Conservation (phyloP, 495 filamentous ascomycete species). For the Talaromyces adpressus region DNA sequence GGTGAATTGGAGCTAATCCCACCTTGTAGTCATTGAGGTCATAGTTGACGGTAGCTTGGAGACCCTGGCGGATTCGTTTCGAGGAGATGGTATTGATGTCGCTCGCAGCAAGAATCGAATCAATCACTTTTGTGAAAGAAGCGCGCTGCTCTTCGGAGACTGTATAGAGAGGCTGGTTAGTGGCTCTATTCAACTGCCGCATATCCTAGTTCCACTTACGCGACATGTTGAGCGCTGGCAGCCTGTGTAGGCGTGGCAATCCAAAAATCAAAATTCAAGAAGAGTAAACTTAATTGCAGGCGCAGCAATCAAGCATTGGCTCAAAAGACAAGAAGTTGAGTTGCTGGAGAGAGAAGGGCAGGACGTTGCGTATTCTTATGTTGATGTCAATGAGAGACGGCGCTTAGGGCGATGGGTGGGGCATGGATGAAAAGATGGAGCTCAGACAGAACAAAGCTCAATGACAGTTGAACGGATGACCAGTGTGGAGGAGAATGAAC, state of each 20-base stretch:
- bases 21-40: constrained; percentile 88
- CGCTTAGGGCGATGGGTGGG: constrained; percentile 8
- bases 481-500: neutral
- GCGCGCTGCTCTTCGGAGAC: constrained; percentile 60
- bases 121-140: constrained; percentile 78
- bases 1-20: constrained; percentile 13
- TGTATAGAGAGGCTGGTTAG: constrained; percentile 38
- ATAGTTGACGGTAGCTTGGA: constrained; percentile 68
- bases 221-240: constrained; percentile 5
- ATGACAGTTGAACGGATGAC: neutral
- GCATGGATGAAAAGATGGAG: constrained; percentile 5
- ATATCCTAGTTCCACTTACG: constrained; percentile 1
- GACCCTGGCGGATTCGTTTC: constrained; percentile 82
- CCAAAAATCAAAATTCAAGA: neutral
- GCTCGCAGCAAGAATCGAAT: constrained; percentile 73
- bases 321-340: neutral
- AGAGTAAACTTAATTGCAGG: neutral
- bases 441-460: neutral
- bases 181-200: constrained; percentile 26
- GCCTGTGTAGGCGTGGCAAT: neutral
- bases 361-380: neutral
- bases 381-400: constrained; percentile 1
- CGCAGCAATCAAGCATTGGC: neutral
- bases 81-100: constrained; percentile 88
- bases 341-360: neutral